Evolutionary conservation across 2,329 filamentous ascomycete genomes (phyloP).

Genomic region (Myotisia sp.): DNA sequence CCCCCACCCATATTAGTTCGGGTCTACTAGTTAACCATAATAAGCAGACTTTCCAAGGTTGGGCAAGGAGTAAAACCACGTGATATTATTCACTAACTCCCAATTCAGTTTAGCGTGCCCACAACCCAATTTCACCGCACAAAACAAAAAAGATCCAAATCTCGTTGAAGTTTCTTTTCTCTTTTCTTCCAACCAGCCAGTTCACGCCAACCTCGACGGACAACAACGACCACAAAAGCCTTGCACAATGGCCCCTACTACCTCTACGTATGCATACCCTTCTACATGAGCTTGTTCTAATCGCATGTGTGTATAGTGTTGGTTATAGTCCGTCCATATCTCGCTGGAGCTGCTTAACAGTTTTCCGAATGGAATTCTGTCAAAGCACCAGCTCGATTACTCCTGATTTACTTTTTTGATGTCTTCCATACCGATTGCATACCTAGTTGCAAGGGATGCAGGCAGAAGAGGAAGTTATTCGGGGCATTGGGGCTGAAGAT

Average conservation of each 20-base stretch:
- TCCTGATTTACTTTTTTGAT: conserved; percentile 34
- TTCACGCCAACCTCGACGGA: no score
- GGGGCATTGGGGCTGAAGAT: conserved; percentile 71
- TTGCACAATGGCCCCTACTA: conserved; percentile 45
- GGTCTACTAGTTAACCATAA: not conserved
- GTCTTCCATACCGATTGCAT: conserved; percentile 10
- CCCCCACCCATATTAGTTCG: no score
- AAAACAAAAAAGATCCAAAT: conserved; percentile 10
- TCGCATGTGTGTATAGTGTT: conserved; percentile 38
- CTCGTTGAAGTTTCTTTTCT: conserved; percentile 15
- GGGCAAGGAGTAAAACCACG: not conserved
- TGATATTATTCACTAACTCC: not conserved
- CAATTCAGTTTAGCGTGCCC: conserved; percentile 1
- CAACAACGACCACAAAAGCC: conserved; percentile 26
- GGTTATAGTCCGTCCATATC: conserved; percentile 72
- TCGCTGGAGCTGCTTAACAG: conserved; percentile 51
- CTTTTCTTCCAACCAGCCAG: conserved; percentile 10
- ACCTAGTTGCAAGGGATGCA: conserved; percentile 10
- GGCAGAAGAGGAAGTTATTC: conserved; percentile 21
- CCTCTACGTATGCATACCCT: conserved; percentile 45
- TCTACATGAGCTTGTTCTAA: conserved; percentile 23
- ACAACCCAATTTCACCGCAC: not conserved
- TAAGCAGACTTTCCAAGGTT: no score
- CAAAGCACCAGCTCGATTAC: conserved; percentile 63
- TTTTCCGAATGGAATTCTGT: conserved; percentile 18